phyloP scores from a whole-genome alignment of 2,329 filamentous ascomycete genomes.

The Thielaviopsis euricoi region DNA sequence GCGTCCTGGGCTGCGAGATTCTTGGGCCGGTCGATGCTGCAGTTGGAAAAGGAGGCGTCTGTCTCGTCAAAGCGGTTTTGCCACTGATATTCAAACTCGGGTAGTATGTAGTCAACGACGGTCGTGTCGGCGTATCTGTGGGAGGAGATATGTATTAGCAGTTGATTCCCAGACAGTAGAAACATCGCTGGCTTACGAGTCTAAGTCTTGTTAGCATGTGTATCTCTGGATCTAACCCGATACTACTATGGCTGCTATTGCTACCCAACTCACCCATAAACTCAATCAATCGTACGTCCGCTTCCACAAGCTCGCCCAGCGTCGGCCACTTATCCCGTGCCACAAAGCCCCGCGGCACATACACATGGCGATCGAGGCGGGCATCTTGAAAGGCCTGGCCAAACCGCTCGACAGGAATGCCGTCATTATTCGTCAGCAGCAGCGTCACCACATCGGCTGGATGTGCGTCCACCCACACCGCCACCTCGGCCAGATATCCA shows the following conservation, averaged over 20 bases:
- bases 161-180: not conserved
- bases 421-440: conserved; percentile 45
- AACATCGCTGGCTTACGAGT: not conserved
- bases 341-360: conserved; percentile 27
- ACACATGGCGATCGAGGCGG: conserved; percentile 40
- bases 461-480: conserved; percentile 42
- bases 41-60: conserved; percentile 42
- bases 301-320: conserved; percentile 45
- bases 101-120: conserved; percentile 43
- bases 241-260: too few relatives aligned
- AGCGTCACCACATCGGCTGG: conserved; percentile 45
- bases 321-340: conserved; percentile 49
- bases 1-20: conserved; percentile 19
- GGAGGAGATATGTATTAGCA: not conserved
- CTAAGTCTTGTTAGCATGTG: not conserved
- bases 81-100: conserved; percentile 50
- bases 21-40: conserved; percentile 45
- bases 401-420: conserved; percentile 38
- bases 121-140: conserved; percentile 26
- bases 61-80: conserved; percentile 56
- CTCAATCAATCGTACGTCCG: conserved; percentile 46
- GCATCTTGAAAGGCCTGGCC: conserved; percentile 35
- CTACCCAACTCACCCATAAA: conserved; percentile 40
- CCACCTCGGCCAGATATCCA: conserved; percentile 38
- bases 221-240: not conserved